Evolutionary conservation across 2,329 filamentous ascomycete genomes (phyloP).

Genomic region (Penicillium freii): DNA sequence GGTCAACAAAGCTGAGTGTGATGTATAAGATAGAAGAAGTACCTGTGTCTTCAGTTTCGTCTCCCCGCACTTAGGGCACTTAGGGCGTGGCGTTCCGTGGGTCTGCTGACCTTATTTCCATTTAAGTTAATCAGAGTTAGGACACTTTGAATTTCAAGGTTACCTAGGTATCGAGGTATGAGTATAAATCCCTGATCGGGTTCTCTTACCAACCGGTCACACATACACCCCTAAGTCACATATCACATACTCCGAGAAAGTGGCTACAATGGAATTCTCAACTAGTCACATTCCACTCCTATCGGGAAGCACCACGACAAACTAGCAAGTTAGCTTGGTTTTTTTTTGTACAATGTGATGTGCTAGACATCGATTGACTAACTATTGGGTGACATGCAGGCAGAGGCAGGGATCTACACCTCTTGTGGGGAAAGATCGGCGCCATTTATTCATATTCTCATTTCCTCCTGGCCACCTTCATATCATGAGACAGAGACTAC

Average conservation of each 20-base stretch:
- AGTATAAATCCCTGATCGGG: background rate
- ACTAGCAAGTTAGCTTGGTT: constrained; percentile 6
- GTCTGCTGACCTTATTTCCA: constrained; percentile 5
- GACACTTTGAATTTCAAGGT: background rate
- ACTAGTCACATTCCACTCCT: constrained; percentile 24
- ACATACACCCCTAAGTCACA: constrained; percentile 20
- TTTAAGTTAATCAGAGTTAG: constrained; percentile 6
- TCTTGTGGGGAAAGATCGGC: constrained; percentile 22
- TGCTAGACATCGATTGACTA: constrained; percentile 5
- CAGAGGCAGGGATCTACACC: constrained; percentile 13
- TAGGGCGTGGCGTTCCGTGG: background rate
- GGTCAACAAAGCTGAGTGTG: background rate
- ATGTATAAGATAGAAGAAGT: background rate
- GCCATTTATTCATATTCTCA: constrained; percentile 13
- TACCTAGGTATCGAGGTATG: background rate
- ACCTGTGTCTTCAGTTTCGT: background rate
- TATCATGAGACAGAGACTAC: constrained; percentile 21
- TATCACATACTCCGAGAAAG: constrained; percentile 17
- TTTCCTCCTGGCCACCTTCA: constrained; percentile 2
- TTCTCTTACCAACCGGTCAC: constrained; percentile 4
- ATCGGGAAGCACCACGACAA: constrained; percentile 8
- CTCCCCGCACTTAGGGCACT: background rate
- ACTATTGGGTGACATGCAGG: constrained; percentile 4
- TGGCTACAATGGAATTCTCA: constrained; percentile 21
- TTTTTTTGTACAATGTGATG: constrained; percentile 5